Evolutionary conservation across 352 stramenopile species (phyloP), one percentile per base, ranked within the genome.

Genomic region (Paralagenidium karlingii): DNA sequence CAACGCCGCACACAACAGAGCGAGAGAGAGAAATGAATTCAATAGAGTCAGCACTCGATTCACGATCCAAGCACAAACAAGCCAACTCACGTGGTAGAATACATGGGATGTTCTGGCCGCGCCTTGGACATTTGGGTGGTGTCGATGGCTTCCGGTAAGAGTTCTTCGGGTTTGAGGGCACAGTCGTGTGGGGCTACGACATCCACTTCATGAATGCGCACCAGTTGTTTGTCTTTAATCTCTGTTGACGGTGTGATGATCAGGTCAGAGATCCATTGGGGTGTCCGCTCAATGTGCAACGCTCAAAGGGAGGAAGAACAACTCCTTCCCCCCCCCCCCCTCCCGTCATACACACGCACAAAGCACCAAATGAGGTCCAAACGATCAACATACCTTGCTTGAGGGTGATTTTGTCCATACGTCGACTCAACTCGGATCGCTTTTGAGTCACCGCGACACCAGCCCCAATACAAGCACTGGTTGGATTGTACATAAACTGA

Each of bases 401-500:
- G 7, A 89, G 31, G 11, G 52, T 71, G 29, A 63, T 41, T 29
- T 81, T 83, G 51, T 89, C 69, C 68, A 86, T 89, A 28, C 76
- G 63, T 43, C 86, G 67, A 34, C 71, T 85, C 16, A 89, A 51
- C 34, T 52, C 69, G 8, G 49, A 78, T 22, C 65, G 63, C 24
- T 82, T 56, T 13, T 68, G 41, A n/a, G n/a, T n/a, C n/a, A n/a
- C n/a, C 1, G 40, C 28, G 1, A 49, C 54, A 3, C 70, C 31
- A 15, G 65, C 55, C 7, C 71, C 76, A 8, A 85, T 53, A 28
- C 41, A 47, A 3, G 67, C 54, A 26, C 50, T 73, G 12, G 75
- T 83, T 13, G 71, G 84, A 42, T 86, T 63, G 51, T 89, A 86
- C 68, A 86, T 89, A 47, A 86, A 83, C 24, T 84, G 62, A 34